Conservation (phyloP, 2,329 filamentous ascomycete species). For the Setomelanomma holmii region DNA sequence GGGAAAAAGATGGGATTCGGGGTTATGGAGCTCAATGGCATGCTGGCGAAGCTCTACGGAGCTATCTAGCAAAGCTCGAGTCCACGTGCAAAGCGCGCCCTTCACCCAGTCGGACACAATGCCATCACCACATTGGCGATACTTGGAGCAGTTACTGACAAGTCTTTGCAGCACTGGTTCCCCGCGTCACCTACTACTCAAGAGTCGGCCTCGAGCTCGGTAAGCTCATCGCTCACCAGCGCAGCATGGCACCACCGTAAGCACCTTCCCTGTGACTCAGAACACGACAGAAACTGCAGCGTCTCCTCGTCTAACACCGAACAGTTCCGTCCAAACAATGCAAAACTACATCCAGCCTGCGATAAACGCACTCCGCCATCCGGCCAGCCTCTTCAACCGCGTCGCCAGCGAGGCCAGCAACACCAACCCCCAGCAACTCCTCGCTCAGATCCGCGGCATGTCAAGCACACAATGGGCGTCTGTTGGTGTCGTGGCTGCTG, state of each 20-base stretch:
- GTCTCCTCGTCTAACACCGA: constrained; percentile 23
- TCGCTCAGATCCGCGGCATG: constrained; percentile 71
- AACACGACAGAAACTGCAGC: background rate
- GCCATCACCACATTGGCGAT: background rate
- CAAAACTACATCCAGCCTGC: constrained; percentile 84
- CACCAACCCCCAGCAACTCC: constrained; percentile 55
- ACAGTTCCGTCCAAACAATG: constrained; percentile 79
- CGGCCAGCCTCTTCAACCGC: constrained; percentile 62
- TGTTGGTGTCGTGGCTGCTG: constrained; percentile 79
- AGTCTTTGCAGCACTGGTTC: constrained; percentile 73
- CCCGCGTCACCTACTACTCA: constrained; percentile 89
- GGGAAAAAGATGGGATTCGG: background rate
- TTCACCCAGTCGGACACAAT: background rate
- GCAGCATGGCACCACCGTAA: constrained; percentile 96
- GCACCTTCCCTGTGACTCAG: constrained; percentile 41
- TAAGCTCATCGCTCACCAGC: constrained; percentile 85
- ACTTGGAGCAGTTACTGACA: constrained; percentile 22
- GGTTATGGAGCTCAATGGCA: constrained; percentile 23
- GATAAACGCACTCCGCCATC: constrained; percentile 74
- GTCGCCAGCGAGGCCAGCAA: constrained; percentile 48
- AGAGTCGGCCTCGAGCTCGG: constrained; percentile 85
- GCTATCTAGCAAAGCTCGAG: constrained; percentile 15
- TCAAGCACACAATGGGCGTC: constrained; percentile 73
- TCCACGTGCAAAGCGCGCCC: constrained; percentile 2
- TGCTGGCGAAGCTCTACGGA: constrained; percentile 10